phyloP scores from a whole-genome alignment of 768 basidiomycete genomes.

The Phlegmacium glaucopus region DNA sequence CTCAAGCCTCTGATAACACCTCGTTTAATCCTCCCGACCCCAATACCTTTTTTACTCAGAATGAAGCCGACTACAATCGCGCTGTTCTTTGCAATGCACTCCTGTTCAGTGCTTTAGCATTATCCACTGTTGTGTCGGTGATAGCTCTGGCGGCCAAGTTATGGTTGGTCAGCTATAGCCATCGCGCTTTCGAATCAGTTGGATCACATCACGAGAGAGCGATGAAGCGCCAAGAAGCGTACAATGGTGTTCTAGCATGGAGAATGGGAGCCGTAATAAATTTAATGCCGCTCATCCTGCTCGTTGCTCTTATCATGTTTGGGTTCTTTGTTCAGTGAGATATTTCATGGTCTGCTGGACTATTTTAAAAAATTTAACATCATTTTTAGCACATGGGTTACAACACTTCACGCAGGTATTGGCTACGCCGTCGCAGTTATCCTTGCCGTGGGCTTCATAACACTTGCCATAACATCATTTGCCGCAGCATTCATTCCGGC shows the following conservation, averaged over 20 bases:
- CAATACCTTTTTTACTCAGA: background rate
- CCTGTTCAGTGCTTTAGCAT: slow-evolving; percentile 6
- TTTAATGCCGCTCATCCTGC: slow-evolving; percentile 8
- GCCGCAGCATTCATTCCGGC: slow-evolving; percentile 10
- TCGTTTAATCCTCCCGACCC: background rate
- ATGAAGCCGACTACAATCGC: background rate
- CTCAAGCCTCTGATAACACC: too few species aligned
- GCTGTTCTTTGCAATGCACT: slow-evolving; percentile 3
- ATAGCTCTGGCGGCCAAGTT: slow-evolving; percentile 8
- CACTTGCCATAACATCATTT: background rate
- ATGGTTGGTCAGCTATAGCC: slow-evolving; percentile 8
- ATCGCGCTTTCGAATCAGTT: background rate
- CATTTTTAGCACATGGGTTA: background rate
- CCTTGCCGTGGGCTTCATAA: background rate
- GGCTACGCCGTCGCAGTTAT: slow-evolving; percentile 3
- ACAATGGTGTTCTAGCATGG: slow-evolving; percentile 9
- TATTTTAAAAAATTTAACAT: background rate
- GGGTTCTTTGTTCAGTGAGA: slow-evolving; percentile 13
- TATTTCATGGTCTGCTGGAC: background rate
- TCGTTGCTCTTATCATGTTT: slow-evolving; percentile 10
- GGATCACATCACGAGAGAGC: slow-evolving; percentile 8
- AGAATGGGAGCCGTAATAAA: slow-evolving; percentile 7
- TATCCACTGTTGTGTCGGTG: slow-evolving; percentile 2
- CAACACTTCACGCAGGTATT: background rate
- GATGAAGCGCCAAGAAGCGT: slow-evolving; percentile 9